phyloP scores from a whole-genome alignment of 2,329 filamentous ascomycete genomes.

The Simplicillium aogashimaense region DNA sequence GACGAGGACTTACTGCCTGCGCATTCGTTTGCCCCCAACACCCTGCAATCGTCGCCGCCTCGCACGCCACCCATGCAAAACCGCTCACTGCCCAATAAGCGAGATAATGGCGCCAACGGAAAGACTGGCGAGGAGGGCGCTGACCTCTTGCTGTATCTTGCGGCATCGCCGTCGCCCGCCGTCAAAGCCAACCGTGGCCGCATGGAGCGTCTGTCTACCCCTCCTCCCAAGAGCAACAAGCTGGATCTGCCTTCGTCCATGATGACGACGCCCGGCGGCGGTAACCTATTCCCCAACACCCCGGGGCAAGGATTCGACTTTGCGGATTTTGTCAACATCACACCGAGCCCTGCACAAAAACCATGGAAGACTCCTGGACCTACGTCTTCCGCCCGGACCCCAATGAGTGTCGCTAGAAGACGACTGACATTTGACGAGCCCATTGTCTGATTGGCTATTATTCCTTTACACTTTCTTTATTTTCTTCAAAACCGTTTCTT shows the following conservation, averaged over 20 bases:
- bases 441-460: slow-evolving; percentile 28
- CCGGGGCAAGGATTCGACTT: slow-evolving; percentile 84
- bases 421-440: slow-evolving; percentile 75
- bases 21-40: slow-evolving; percentile 59
- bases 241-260: slow-evolving; percentile 69
- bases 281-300: slow-evolving; percentile 62
- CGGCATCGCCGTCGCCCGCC: slow-evolving; percentile 82
- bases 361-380: slow-evolving; percentile 74
- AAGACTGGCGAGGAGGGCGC: slow-evolving; percentile 70
- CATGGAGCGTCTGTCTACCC: slow-evolving; percentile 67
- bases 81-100: slow-evolving; percentile 35
- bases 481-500: slow-evolving; percentile 4
- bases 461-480: neutral
- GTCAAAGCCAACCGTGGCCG: slow-evolving; percentile 42
- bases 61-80: slow-evolving; percentile 66
- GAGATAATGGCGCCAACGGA: slow-evolving; percentile 34
- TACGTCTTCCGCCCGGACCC: slow-evolving; percentile 39
- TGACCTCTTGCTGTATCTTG: slow-evolving; percentile 73
- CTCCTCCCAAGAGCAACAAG: slow-evolving; percentile 58
- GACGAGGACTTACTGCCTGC: slow-evolving; percentile 74
- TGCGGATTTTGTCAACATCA: slow-evolving; percentile 94
- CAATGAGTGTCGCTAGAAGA: slow-evolving; percentile 59
- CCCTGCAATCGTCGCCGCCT: slow-evolving; percentile 70
- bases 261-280: slow-evolving; percentile 76
- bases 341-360: slow-evolving; percentile 86